Evolutionary conservation across 192 early-diverging fungal genomes (phyloP), one percentile per base, ranked within the genome.

Genomic region (Spinellus fusiger): DNA sequence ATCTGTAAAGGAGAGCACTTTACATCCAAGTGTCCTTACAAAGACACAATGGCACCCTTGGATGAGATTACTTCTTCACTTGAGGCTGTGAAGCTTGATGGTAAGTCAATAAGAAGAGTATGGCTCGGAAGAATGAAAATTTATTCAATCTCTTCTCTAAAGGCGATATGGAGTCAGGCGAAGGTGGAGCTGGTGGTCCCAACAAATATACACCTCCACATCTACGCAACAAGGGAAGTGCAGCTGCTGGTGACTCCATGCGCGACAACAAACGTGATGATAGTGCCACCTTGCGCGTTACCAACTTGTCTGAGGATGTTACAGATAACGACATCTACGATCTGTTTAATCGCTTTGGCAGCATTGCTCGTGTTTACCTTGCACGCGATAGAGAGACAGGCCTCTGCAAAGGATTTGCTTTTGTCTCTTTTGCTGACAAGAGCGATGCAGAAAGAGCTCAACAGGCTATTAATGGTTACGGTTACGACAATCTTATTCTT

Each of bases 1-100:
- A 87, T 89, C 62, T 99, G 96, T 80, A 93, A 94, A 64, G 92
- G 93, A 63, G 90, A 91, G 54, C 96, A 99, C 82, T 96, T 89
- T 72, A 98, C 96, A 23, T 82, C 83, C 62, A 93, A 93, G 74
- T 99, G 96, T 85, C 96, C 96, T 51, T 97, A 91, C 89, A 99
- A 98, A 83, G 93, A 96, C 71, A 91, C 92, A 3, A 77, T 93
- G 67, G 82, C 81, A 59, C 88, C 92, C 28, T 68, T 88, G 56
- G 88, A 92, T 68, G 90, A 89, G 34, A 77, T 90, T 47, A 71
- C 75, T 22, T 50, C 55, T 54, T 56, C 66, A 13, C 47, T 69
- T 51, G 76, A 79, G 38, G 77, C 69, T 10, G 77, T 61, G 10
- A 73, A 69, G 33, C 56, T 78, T 48, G 70, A 74, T 49, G 62